Evolutionary conservation across 2,329 filamentous ascomycete species (phyloP), one percentile per base, ranked within the genome.

Genomic region (Fusarium graminum): DNA sequence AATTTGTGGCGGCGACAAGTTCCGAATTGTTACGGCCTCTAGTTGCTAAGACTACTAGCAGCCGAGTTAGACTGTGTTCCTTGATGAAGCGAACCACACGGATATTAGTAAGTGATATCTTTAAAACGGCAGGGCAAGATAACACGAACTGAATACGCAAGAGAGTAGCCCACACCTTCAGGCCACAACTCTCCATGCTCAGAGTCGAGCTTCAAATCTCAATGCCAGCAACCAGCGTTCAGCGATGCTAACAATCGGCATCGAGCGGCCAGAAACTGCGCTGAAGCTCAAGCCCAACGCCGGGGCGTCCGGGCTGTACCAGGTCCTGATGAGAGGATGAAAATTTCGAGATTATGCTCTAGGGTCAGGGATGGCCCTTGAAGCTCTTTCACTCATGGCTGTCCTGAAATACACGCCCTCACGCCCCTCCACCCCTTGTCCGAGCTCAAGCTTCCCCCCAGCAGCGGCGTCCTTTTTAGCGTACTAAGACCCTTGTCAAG

Each of bases 401-500:
- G 53, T 46, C 43, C 44, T 56, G 68, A 36, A 47, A 19, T 19
- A 32, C 52, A 70, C 70, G 59, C 70, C 64, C 14, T 16, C 12
- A 41, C 58, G 32, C 70, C 70, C 65, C 69, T 71, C 69, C 62
- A 71, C 59, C 63, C 65, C 55, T 49, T 47, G 58, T 36, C 61
- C 52, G 62, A 68, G 64, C 68, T 64, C 45, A 54, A 54, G 69
- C 65, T 58, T 68, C 53, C 53, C 25, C 61, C 59, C 67, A 69
- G 70, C 63, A 54, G 63, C 63, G 71, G 69, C 69, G 71, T 50
- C 59, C 56, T 57, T 73, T 59, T 73, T 72, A 73, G 71, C 71
- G 71, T 65, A 53, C 34, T 39, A 57, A 61, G 41, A 73, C 71
- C 71, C 71, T 73, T 73, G 71, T 73, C 68, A 32, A 68, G 67